Conservation (phyloP, 176 grass and related monocot species). For the Dendrocalamus sinicus region DNA sequence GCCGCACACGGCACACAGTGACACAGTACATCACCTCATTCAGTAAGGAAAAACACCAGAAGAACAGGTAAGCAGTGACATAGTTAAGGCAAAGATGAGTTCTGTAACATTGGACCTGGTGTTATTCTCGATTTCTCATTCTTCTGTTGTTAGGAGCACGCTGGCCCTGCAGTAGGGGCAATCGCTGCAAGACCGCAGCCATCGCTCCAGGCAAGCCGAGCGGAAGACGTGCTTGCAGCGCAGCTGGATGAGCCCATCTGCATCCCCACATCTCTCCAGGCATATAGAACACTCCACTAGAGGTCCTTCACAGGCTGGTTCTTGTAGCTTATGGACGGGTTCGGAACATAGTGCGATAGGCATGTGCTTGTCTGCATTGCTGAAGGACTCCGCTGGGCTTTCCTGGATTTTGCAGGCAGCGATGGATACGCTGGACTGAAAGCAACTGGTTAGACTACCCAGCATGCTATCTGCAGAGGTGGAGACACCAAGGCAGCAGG, state of each 20-base stretch:
- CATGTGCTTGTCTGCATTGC: not conserved
- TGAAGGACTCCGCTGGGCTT: not conserved
- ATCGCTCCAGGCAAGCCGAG: constrained; percentile 60
- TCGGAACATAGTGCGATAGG: not conserved
- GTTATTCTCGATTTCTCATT: constrained; percentile 27
- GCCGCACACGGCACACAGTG: not conserved
- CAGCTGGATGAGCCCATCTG: constrained; percentile 51
- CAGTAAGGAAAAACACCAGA: not conserved
- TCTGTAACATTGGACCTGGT: not conserved
- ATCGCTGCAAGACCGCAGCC: constrained; percentile 57
- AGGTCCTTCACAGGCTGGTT: not conserved
- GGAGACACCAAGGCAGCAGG: not conserved
- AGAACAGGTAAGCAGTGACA: constrained; percentile 25
- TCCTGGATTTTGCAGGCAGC: not conserved
- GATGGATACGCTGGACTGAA: constrained; percentile 8
- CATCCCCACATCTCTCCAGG: constrained; percentile 54
- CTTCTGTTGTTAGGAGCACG: constrained; percentile 42
- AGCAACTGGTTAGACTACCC: constrained; percentile 33
- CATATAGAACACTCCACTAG: constrained; percentile 70
- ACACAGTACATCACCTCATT: not conserved
- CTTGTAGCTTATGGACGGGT: constrained; percentile 13
- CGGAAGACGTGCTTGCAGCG: constrained; percentile 73
- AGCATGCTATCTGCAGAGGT: constrained; percentile 32
- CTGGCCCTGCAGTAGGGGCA: constrained; percentile 70
- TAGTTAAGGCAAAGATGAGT: constrained; percentile 4